phyloP scores from a whole-genome alignment of 106 monocot genomes.

The Gastrodia elata region DNA sequence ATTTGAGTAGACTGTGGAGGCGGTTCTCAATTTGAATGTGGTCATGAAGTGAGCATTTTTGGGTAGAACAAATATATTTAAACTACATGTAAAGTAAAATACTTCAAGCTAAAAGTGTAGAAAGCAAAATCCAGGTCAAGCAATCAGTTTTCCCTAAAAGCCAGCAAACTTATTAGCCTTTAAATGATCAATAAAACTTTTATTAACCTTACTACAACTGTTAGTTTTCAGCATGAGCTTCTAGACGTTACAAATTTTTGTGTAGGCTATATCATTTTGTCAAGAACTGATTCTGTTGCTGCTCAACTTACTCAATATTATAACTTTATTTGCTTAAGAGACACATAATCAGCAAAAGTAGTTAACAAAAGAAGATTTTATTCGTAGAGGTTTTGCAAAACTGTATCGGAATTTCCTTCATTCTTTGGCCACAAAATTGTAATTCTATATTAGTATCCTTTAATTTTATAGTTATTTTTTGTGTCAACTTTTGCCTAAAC shows the following conservation, averaged over 20 bases:
- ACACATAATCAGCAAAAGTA: not conserved
- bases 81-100: no score
- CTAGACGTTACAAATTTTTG: not conserved
- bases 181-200: not conserved
- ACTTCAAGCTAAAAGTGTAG: no score
- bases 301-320: not conserved
- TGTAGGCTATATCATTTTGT: not conserved
- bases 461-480: conserved; percentile 1
- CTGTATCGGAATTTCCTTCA: not conserved
- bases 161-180: no score
- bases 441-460: not conserved
- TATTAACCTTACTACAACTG: not conserved
- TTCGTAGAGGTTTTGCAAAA: not conserved
- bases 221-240: not conserved
- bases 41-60: no score
- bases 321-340: not conserved
- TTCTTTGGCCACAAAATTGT: not conserved
- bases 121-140: no score
- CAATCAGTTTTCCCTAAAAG: not conserved
- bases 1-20: no score
- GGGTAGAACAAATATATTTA: no score
- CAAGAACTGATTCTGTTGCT: not conserved
- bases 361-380: not conserved
- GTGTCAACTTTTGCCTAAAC: not conserved
- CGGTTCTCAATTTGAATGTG: no score